A percentile compares a stretch with the other conserved stretches of the same genome.
Conservation (phyloP, 371 early-diverging fungal species). For the Mortierella polycephala region DNA sequence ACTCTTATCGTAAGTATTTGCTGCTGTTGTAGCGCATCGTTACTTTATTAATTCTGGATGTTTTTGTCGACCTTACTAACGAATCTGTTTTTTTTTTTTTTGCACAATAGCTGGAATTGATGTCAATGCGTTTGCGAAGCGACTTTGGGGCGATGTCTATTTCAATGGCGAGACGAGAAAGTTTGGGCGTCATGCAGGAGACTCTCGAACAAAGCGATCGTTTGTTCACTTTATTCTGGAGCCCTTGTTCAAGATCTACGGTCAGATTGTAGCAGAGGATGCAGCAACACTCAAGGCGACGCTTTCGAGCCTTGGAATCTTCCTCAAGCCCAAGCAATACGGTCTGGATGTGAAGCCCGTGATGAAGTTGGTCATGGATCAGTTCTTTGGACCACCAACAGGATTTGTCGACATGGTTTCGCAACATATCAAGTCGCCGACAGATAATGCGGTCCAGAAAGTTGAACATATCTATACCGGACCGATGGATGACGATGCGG, state of each 20-base stretch:
- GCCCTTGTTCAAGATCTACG: slow-evolving; percentile 95
- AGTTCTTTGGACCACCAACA: slow-evolving; percentile 90
- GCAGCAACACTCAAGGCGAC: slow-evolving; percentile 72
- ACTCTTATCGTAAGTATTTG: slow-evolving; percentile 67
- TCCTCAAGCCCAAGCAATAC: slow-evolving; percentile 81
- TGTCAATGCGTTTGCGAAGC: slow-evolving; percentile 83
- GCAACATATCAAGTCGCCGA: slow-evolving; percentile 83
- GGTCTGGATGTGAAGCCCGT: slow-evolving; percentile 86
- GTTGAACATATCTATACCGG: slow-evolving; percentile 85
- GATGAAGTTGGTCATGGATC: slow-evolving; percentile 80
- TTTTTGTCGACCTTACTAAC: not conserved
- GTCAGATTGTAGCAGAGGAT: slow-evolving; percentile 87
- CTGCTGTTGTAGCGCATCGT: no score
- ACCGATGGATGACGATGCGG: slow-evolving; percentile 69
- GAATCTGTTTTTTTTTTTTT: not conserved
- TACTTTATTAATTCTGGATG: not conserved
- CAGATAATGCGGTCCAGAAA: slow-evolving; percentile 75
- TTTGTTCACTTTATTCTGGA: slow-evolving; percentile 98
- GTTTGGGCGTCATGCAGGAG: slow-evolving; percentile 80
- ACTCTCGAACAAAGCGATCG: slow-evolving; percentile 72
- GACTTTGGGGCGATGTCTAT: slow-evolving; percentile 98
- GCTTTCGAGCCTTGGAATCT: slow-evolving; percentile 82
- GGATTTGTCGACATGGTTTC: slow-evolving; percentile 94
- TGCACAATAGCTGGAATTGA: slow-evolving; percentile 74
- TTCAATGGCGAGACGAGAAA: slow-evolving; percentile 82